Percentiles rank a stretch among this genome's conserved stretches.
These are phyloP conservation scores for Teratosphaeria viscida DNA, from an alignment of 2,329 filamentous ascomycete species.

Conservation along the genomic window DNA sequence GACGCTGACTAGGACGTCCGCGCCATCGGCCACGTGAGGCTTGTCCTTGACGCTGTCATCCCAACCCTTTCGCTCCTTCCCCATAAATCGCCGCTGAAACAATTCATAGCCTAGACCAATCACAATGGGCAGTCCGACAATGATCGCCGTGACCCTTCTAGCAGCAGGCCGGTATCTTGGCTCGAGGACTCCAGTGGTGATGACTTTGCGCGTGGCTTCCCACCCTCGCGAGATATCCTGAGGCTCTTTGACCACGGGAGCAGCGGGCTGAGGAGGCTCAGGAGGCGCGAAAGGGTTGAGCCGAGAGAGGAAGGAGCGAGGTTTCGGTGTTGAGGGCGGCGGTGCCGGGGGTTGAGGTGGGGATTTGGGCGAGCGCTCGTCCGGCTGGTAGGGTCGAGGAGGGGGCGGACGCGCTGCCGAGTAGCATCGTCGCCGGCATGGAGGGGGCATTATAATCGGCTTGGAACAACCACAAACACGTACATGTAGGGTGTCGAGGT, in stretches of 20 bases:
- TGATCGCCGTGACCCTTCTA: slow-evolving; percentile 13
- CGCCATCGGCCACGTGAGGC: slow-evolving; percentile 1
- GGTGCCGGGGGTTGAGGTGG: not conserved
- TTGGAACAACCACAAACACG: not conserved
- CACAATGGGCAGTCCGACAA: slow-evolving; percentile 18
- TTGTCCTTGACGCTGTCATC: not conserved
- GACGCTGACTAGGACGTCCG: not conserved
- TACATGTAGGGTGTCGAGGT: not conserved
- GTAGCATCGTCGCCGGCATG: not conserved
- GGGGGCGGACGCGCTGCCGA: not conserved
- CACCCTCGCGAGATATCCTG: not conserved
- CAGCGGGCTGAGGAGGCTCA: not conserved
- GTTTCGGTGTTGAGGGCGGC: not conserved
- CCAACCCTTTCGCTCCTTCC: slow-evolving; percentile 17
- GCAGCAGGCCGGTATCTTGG: slow-evolving; percentile 17
- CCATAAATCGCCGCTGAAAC: slow-evolving; percentile 18
- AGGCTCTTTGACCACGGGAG: not conserved
- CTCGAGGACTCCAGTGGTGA: slow-evolving; percentile 15
- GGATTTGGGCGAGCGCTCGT: not conserved
- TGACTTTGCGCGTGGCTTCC: not conserved
- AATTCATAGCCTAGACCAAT: slow-evolving; percentile 19
- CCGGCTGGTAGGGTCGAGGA: not conserved
- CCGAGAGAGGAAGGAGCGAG: not conserved
- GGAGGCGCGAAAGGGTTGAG: not conserved
- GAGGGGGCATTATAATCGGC: not conserved